Conservation (phyloP, 768 basidiomycete genomes). For the Calocera viscosa region DNA sequence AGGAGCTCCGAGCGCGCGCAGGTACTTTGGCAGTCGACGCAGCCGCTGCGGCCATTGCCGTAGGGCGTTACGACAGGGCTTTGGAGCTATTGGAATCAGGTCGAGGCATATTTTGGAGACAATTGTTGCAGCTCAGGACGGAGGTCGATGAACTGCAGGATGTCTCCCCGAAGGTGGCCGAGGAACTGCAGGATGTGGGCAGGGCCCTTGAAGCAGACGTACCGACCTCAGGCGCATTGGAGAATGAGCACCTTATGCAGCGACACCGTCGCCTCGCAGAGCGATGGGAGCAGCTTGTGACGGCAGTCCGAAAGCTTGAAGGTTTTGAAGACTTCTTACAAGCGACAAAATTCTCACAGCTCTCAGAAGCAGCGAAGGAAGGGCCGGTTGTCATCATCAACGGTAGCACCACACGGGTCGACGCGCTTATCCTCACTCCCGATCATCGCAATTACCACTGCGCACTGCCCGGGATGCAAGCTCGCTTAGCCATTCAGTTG, state of each 20-base stretch:
- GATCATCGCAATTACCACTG: neutral
- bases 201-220: neutral
- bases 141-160: slow-evolving; percentile 17
- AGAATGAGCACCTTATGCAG: neutral
- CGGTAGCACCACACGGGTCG: slow-evolving; percentile 6
- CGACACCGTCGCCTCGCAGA: slow-evolving; percentile 1
- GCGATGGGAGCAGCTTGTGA: slow-evolving; percentile 9
- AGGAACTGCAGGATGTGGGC: slow-evolving; percentile 11
- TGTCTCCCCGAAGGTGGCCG: slow-evolving; percentile 20
- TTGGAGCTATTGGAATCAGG: slow-evolving; percentile 27
- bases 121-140: slow-evolving; percentile 20
- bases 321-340: slow-evolving; percentile 11
- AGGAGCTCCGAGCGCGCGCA: neutral
- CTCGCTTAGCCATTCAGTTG: neutral
- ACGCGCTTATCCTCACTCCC: slow-evolving; percentile 10
- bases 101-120: slow-evolving; percentile 28
- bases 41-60: slow-evolving; percentile 23
- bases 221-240: neutral
- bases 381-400: slow-evolving; percentile 12
- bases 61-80: slow-evolving; percentile 20
- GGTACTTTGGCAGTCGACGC: slow-evolving; percentile 22
- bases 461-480: neutral
- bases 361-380: slow-evolving; percentile 7
- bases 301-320: slow-evolving; percentile 1
- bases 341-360: neutral